Conservation (phyloP, 192 early-diverging fungal species). For the Backusella tarrabulga region DNA sequence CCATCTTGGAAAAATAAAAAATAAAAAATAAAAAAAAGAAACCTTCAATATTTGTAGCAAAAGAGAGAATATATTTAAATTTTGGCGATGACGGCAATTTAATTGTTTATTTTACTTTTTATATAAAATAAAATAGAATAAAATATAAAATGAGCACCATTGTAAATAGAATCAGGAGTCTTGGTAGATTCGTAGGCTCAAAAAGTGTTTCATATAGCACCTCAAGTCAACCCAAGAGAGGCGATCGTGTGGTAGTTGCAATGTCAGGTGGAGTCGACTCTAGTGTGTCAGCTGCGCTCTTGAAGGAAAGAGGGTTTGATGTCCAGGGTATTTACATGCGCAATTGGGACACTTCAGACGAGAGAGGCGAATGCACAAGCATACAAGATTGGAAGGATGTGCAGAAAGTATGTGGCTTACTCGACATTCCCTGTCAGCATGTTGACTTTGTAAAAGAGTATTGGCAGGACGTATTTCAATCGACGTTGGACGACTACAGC, state of each 20-base stretch:
- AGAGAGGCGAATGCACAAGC: conserved; percentile 72
- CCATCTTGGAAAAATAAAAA: neutral
- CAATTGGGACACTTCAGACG: conserved; percentile 92
- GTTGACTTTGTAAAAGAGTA: conserved; percentile 87
- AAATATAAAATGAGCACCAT: neutral
- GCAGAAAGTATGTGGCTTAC: conserved; percentile 60
- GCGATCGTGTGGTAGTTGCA: conserved; percentile 63
- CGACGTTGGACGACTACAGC: conserved; percentile 70
- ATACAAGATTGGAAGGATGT: conserved; percentile 80
- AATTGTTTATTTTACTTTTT: neutral
- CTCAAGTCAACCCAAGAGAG: conserved; percentile 1
- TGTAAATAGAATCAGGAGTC: neutral
- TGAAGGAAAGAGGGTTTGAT: conserved; percentile 61
- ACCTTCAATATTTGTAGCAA: neutral
- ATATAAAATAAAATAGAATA: too few relatives aligned
- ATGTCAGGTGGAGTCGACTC: conserved; percentile 98
- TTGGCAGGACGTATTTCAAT: conserved; percentile 88
- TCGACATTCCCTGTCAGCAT: conserved; percentile 61
- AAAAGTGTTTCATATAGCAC: neutral
- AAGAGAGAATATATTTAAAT: neutral
- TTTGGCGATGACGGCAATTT: neutral
- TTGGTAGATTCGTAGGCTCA: neutral
- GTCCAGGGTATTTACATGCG: conserved; percentile 89
- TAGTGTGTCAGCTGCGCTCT: conserved; percentile 76
- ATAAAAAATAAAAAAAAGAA: too few relatives aligned